Base-by-base conservation (phyloP, 257 asterid species). In the Rhazya stricta region DNA sequence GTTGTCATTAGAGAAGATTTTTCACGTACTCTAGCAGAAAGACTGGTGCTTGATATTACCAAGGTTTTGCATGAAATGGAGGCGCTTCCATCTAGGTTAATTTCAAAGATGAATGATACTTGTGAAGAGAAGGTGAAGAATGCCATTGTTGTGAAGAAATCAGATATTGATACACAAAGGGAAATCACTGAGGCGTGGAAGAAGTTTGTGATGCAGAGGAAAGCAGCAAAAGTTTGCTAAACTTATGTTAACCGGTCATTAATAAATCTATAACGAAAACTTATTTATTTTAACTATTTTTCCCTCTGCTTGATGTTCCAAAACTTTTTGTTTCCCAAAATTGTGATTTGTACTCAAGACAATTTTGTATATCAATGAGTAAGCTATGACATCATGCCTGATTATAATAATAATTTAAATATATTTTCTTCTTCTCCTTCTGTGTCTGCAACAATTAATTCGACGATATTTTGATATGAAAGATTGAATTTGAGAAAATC, bases 1-100 rank as follows among this genome's bases (percentile, higher is more conserved):
- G 85, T 79, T 0, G 82, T 81, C 62, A 71, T 81, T 0, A 51
- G 86, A 16, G 86, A 82, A 50, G 86, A 82, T 57, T 82, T 82
- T 71, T 79, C 83, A 2, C 57, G 81, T 18, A 76, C 81, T 0
- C 76, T 82, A 0, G 83, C 86, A 0, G 83, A 82, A 74, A 68
- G 86, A 7, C 81, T 82, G 2, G 81, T 82, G 23, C 23, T 32
- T 0, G 86, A 82, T 43, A 62, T 82, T 2, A 53, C 54, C 5
- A 82, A 79, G 77, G 79, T 82, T 37, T 62, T 82, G 27, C 60
- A 76, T 4, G 83, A 82, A 37, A 34, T 82, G 32, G 86, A 82
- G 30, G 25, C 62, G 0, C 75, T 72, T 6, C 86, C 86, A 0
- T 67, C 77, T 34, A 70, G 70, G 58, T 27, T 74, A 39, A 74